Percentiles rank a stretch among this genome's conserved stretches.
These are phyloP conservation scores for Xylariaceae sp. DNA, from an alignment of 2,329 filamentous ascomycete genomes.

Conservation along the genomic window DNA sequence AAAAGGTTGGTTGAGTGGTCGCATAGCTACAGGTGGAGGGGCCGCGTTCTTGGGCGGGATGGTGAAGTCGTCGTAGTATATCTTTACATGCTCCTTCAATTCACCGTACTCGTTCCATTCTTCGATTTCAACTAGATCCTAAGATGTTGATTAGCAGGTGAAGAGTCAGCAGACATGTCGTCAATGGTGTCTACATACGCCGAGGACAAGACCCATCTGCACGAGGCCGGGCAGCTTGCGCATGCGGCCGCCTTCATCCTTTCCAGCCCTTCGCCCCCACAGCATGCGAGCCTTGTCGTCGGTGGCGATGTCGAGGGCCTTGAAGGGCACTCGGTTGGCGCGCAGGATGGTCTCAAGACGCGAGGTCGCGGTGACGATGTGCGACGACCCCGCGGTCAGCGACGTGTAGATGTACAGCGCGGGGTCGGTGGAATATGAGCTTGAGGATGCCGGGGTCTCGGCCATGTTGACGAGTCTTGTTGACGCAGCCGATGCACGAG, in stretches of 20 bases:
- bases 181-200: conserved; percentile 56
- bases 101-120: conserved; percentile 99
- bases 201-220: conserved; percentile 80
- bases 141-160: neutral
- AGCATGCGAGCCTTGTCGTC: conserved; percentile 85
- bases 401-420: conserved; percentile 94
- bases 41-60: conserved; percentile 55
- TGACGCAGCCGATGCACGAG: too few relatives aligned
- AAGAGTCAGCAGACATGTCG: neutral
- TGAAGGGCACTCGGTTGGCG: conserved; percentile 91
- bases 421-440: conserved; percentile 57
- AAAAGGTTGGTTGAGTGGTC: conserved; percentile 27
- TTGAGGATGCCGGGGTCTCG: conserved; percentile 29
- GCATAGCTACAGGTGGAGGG: conserved; percentile 39
- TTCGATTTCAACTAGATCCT: conserved; percentile 93
- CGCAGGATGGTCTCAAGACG: conserved; percentile 94
- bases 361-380: conserved; percentile 94
- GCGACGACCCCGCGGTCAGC: conserved; percentile 88
- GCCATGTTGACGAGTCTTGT: conserved; percentile 16
- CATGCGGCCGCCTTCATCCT: conserved; percentile 56
- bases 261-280: conserved; percentile 80
- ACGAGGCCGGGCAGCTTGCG: conserved; percentile 87
- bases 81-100: conserved; percentile 78
- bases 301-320: conserved; percentile 85
- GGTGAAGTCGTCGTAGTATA: conserved; percentile 62